Percentiles rank a stretch among this genome's conserved stretches.
Evolutionary conservation across 2,329 filamentous ascomycete genomes (phyloP).

Genomic region (Septoria petroselini): DNA sequence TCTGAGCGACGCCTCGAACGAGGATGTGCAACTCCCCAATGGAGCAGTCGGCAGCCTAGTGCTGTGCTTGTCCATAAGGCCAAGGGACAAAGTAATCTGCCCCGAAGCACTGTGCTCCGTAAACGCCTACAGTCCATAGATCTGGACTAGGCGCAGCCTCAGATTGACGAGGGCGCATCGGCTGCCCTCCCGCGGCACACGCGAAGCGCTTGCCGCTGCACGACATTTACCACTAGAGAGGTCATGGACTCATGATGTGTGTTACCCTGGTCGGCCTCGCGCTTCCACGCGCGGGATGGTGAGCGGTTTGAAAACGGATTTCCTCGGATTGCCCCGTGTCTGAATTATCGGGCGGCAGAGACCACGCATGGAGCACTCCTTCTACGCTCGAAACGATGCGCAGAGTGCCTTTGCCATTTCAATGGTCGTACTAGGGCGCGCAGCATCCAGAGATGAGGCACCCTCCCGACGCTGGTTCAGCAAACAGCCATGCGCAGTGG

Average conservation of each 20-base stretch:
- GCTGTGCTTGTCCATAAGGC: background rate
- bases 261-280: conserved; percentile 5
- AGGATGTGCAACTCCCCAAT: conserved; percentile 11
- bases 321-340: conserved; percentile 12
- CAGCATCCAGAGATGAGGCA: conserved; percentile 6
- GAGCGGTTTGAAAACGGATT: conserved; percentile 7
- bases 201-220: conserved; percentile 13
- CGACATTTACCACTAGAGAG: conserved; percentile 8
- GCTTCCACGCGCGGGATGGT: background rate
- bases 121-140: conserved; percentile 3
- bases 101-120: background rate
- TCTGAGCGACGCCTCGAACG: background rate
- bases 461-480: conserved; percentile 4
- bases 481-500: conserved; percentile 5
- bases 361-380: background rate
- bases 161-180: conserved; percentile 14
- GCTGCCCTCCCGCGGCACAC: conserved; percentile 13
- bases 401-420: background rate
- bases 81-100: too few species aligned
- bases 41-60: background rate
- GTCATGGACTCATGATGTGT: background rate
- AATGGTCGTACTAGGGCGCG: conserved; percentile 11
- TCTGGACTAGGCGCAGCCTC: conserved; percentile 7
- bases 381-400: conserved; percentile 1
- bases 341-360: conserved; percentile 6